A percentile compares a stretch with the other conserved stretches of the same genome.
phyloP scores from a whole-genome alignment of 2,329 filamentous ascomycete species.

The Phyllosticta citriasiana region DNA sequence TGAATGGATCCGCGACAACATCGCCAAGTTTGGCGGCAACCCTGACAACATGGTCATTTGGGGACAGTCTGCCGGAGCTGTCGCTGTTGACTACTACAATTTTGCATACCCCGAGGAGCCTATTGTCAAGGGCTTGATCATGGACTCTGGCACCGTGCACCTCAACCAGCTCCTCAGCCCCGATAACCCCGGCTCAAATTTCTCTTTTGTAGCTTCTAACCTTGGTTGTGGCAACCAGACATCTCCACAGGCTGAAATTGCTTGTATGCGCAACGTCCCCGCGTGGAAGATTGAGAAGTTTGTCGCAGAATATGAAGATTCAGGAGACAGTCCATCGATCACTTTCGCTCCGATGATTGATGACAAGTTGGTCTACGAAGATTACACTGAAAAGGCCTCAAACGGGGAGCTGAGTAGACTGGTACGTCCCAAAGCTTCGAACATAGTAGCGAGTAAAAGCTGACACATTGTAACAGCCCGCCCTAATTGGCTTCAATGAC shows the following conservation, averaged over 20 bases:
- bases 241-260: conserved; percentile 20
- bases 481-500: conserved; percentile 26
- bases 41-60: conserved; percentile 34
- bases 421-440: neutral
- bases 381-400: conserved; percentile 24
- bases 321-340: conserved; percentile 17
- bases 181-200: conserved; percentile 25
- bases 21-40: conserved; percentile 35
- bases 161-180: conserved; percentile 18
- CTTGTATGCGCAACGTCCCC: conserved; percentile 27
- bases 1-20: conserved; percentile 33
- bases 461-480: conserved; percentile 15
- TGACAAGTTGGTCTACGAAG: conserved; percentile 23
- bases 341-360: conserved; percentile 22
- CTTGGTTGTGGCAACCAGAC: conserved; percentile 23
- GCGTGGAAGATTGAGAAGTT: conserved; percentile 22
- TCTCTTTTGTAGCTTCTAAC: conserved; percentile 28
- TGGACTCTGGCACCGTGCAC: conserved; percentile 38
- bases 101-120: conserved; percentile 40
- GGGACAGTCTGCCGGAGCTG: conserved; percentile 14
- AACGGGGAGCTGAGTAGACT: conserved; percentile 15
- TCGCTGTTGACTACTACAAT: conserved; percentile 35
- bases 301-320: conserved; percentile 21
- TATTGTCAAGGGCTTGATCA: conserved; percentile 39
- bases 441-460: neutral